Percentiles rank a stretch among this genome's conserved stretches.
These are phyloP conservation scores for Hypericum androsaemum DNA, from an alignment of 345 rosid species.

Conservation along the genomic window DNA sequence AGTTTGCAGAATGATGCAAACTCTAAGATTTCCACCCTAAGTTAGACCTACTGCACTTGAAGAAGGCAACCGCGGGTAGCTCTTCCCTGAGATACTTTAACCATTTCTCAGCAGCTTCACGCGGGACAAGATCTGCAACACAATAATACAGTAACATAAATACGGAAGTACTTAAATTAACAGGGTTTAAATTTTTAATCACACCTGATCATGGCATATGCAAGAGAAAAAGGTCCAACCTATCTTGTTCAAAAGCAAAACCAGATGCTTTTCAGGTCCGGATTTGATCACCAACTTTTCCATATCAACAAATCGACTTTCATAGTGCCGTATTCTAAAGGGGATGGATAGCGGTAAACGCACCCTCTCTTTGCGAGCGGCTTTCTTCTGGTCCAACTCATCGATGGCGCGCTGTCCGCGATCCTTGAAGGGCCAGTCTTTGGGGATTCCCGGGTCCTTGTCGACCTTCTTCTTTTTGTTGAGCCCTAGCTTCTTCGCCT, in stretches of 20 bases:
- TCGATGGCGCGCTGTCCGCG: slow-evolving; percentile 83
- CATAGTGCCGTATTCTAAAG: no score
- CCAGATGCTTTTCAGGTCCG: slow-evolving; percentile 71
- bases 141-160: background rate
- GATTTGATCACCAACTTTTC: slow-evolving; percentile 86
- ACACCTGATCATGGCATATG: background rate
- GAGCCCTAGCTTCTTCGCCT: slow-evolving; percentile 70
- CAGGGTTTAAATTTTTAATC: background rate
- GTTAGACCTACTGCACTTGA: slow-evolving; percentile 85
- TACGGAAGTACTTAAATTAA: background rate
- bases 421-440: slow-evolving; percentile 97
- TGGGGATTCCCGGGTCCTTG: slow-evolving; percentile 96
- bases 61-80: slow-evolving; percentile 92
- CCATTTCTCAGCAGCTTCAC: slow-evolving; percentile 96
- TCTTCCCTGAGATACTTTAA: slow-evolving; percentile 87
- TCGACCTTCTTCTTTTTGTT: slow-evolving; percentile 54
- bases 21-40: slow-evolving; percentile 94
- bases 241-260: slow-evolving; percentile 80
- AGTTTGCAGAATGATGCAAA: slow-evolving; percentile 72
- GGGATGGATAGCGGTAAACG: no score
- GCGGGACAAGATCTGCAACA: slow-evolving; percentile 85
- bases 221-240: slow-evolving; percentile 33
- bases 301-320: slow-evolving; percentile 90
- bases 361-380: slow-evolving; percentile 90
- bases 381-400: slow-evolving; percentile 78